phyloP scores from a whole-genome alignment of 169 alveolate species.

The Eimeria sp. region DNA sequence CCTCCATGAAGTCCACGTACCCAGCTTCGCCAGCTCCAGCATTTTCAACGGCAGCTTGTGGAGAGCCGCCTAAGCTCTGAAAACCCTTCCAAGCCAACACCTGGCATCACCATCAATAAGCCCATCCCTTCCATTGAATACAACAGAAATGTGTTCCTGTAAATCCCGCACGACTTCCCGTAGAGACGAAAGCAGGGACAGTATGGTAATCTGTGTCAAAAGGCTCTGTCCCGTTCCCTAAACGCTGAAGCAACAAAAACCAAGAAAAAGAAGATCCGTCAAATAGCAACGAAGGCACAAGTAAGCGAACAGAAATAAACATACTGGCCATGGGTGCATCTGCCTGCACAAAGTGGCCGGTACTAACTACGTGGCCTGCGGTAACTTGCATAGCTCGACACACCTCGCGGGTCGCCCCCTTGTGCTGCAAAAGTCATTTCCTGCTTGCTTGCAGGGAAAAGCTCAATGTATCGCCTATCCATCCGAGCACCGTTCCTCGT shows the following conservation, averaged over 20 bases:
- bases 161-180: slow-evolving; percentile 5
- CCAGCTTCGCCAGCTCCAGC: neutral
- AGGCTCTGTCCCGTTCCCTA: slow-evolving; percentile 65
- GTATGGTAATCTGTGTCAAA: neutral
- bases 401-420: slow-evolving; percentile 87
- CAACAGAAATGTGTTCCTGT: neutral
- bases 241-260: slow-evolving; percentile 36
- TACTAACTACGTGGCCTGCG: neutral
- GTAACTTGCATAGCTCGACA: neutral
- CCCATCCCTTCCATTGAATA: neutral
- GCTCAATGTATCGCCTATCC: slow-evolving; percentile 83
- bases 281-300: neutral
- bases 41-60: neutral
- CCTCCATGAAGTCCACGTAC: no score
- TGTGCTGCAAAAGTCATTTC: slow-evolving; percentile 86
- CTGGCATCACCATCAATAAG: neutral
- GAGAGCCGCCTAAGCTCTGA: neutral
- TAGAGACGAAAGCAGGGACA: neutral
- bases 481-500: slow-evolving; percentile 81
- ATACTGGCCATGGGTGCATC: neutral
- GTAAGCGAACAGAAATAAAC: neutral
- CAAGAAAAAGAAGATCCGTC: neutral
- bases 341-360: neutral
- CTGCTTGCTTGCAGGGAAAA: slow-evolving; percentile 84
- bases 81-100: slow-evolving; percentile 3